Conservation (phyloP, 1,284 basidiomycete species). For the Moesziomyces aphidis region DNA sequence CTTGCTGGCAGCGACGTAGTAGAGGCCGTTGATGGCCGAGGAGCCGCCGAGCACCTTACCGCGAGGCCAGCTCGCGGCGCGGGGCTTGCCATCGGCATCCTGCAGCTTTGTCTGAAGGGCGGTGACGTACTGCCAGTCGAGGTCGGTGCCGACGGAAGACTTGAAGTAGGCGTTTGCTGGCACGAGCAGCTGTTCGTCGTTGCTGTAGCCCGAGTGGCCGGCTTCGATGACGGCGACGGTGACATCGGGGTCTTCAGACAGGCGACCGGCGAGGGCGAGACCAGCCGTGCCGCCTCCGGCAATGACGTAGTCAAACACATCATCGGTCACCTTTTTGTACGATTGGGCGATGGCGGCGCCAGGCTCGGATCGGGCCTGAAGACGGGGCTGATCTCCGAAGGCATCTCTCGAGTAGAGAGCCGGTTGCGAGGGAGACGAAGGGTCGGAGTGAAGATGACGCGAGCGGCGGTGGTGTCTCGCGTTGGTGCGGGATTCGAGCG, state of each 20-base stretch:
- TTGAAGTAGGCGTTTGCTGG: slow-evolving; percentile 48
- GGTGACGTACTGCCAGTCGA: slow-evolving; percentile 58
- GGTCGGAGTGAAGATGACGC: slow-evolving; percentile 14
- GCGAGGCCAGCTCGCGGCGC: slow-evolving; percentile 59
- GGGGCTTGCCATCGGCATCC: slow-evolving; percentile 29
- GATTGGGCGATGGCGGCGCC: slow-evolving; percentile 37
- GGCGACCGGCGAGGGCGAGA: slow-evolving; percentile 85
- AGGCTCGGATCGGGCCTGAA: slow-evolving; percentile 19
- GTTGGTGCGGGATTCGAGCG: slow-evolving; percentile 17
- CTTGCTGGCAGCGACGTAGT: slow-evolving; percentile 64
- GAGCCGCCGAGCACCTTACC: slow-evolving; percentile 71
- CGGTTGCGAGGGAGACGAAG: slow-evolving; percentile 10
- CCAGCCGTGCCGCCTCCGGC: slow-evolving; percentile 95
- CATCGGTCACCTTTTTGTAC: slow-evolving; percentile 24
- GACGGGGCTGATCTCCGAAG: slow-evolving; percentile 13
- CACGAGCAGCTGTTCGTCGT: slow-evolving; percentile 31
- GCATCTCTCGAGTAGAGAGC: slow-evolving; percentile 12
- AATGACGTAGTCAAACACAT: slow-evolving; percentile 78
- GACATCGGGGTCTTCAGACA: slow-evolving; percentile 75
- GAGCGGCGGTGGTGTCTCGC: slow-evolving; percentile 22
- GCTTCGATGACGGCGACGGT: slow-evolving; percentile 77
- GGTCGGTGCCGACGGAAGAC: slow-evolving; percentile 32
- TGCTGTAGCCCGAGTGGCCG: slow-evolving; percentile 66
- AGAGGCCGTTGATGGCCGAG: slow-evolving; percentile 70
- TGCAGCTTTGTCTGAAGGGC: slow-evolving; percentile 25